phyloP scores from a whole-genome alignment of 768 basidiomycete species.

The Leccinum uliginosum region DNA sequence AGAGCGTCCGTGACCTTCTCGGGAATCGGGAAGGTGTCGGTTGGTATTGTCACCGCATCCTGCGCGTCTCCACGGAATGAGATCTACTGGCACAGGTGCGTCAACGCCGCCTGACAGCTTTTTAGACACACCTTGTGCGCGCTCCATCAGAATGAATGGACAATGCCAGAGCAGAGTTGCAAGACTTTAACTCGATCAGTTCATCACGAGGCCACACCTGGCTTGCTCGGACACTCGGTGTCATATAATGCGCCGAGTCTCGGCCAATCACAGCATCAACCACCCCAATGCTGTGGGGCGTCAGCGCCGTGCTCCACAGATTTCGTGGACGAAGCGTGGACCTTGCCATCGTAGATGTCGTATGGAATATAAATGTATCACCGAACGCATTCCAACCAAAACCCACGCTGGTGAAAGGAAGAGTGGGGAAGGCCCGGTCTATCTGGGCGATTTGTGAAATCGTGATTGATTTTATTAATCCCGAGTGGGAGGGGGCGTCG shows the following conservation, averaged over 20 bases:
- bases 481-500: slow-evolving; percentile 1
- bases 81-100: neutral
- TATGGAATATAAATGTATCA: neutral
- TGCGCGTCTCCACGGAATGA: slow-evolving; percentile 1
- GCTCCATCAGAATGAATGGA: neutral
- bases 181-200: neutral
- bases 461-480: slow-evolving; percentile 10
- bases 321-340: neutral
- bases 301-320: neutral
- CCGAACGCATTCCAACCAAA: neutral
- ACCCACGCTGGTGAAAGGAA: slow-evolving; percentile 5
- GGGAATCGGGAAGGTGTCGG: neutral
- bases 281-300: neutral
- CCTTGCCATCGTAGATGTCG: neutral
- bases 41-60: slow-evolving; percentile 1
- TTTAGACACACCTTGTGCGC: neutral
- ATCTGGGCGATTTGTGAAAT: slow-evolving; percentile 8
- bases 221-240: slow-evolving; percentile 4
- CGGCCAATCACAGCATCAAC: neutral
- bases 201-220: neutral
- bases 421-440: slow-evolving; percentile 1
- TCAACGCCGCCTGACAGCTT: neutral
- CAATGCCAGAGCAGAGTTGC: neutral
- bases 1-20: slow-evolving; percentile 2
- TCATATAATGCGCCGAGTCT: neutral